phyloP scores from a whole-genome alignment of 78 protist genomes.

The Capsaspora owczarzaki region DNA sequence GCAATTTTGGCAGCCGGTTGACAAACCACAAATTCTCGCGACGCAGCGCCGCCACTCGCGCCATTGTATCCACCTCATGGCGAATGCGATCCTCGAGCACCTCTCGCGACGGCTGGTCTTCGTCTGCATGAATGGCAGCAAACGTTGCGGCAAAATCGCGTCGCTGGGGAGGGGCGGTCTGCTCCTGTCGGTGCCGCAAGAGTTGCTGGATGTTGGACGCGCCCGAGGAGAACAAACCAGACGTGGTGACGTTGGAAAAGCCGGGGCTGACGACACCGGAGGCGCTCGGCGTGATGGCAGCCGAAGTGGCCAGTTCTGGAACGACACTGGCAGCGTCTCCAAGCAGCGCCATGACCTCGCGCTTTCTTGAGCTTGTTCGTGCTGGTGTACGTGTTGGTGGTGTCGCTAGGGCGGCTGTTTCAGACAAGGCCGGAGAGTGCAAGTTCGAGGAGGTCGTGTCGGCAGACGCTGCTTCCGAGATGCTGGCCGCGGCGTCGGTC shows the following conservation, averaged over 20 bases:
- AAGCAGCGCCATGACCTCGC: no score
- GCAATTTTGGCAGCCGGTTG: slow-evolving; percentile 30
- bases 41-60: slow-evolving; percentile 35
- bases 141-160: neutral
- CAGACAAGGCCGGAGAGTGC: no score
- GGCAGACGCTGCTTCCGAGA: no score
- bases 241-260: neutral
- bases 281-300: neutral
- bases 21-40: slow-evolving; percentile 30
- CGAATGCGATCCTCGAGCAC: neutral
- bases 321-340: neutral
- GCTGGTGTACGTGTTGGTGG: no score
- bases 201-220: no score
- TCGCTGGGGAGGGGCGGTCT: no score
- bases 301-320: neutral
- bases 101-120: neutral
- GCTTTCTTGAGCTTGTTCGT: no score
- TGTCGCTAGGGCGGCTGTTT: no score
- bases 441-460: no score
- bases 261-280: neutral
- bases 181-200: no score
- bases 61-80: neutral
- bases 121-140: neutral
- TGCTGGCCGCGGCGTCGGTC: no score
- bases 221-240: no score